A percentile compares a stretch with the other conserved stretches of the same genome.
These are phyloP conservation scores for Spathaspora passalidarum DNA, from an alignment of 805 yeast species.

Conservation along the genomic window DNA sequence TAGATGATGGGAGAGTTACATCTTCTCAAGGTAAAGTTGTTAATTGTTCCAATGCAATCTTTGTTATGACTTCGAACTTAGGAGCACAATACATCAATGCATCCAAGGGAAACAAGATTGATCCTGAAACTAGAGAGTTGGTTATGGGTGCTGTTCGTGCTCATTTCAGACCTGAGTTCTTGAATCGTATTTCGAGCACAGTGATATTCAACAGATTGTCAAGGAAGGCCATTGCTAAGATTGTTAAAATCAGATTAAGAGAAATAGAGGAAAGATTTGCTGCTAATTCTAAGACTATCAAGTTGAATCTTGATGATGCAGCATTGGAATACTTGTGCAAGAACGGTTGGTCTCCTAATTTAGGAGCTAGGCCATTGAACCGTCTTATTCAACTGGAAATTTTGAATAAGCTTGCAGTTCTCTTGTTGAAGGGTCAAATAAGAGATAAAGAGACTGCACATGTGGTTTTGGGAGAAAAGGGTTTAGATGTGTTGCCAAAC, in stretches of 20 bases:
- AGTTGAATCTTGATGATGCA: constrained; percentile 65
- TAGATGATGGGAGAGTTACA: constrained; percentile 95
- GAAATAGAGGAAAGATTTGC: constrained; percentile 87
- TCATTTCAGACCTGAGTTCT: constrained; percentile 96
- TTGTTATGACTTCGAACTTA: constrained; percentile 95
- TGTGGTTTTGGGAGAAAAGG: constrained; percentile 56
- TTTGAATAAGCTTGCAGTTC: constrained; percentile 84
- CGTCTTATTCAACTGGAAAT: constrained; percentile 87
- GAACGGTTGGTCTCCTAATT: constrained; percentile 85
- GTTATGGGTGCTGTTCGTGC: constrained; percentile 82
- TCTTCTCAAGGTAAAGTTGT: constrained; percentile 92
- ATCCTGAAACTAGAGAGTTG: constrained; percentile 63
- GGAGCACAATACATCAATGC: constrained; percentile 89
- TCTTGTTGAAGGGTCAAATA: constrained; percentile 82
- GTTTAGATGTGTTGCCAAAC: constrained; percentile 80
- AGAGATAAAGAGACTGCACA: constrained; percentile 83
- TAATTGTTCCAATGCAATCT: constrained; percentile 87
- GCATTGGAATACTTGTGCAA: constrained; percentile 81
- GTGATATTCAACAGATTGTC: constrained; percentile 92
- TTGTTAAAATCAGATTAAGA: constrained; percentile 76
- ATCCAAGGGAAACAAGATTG: constrained; percentile 60
- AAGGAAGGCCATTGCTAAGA: constrained; percentile 86
- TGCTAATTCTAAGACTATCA: constrained; percentile 75
- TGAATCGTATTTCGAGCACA: constrained; percentile 91
- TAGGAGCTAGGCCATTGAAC: constrained; percentile 96